Percentiles rank a stretch among this genome's conserved stretches.
Conservation (phyloP, 176 grass and related monocot genomes). For the Saccharum spontaneum region DNA sequence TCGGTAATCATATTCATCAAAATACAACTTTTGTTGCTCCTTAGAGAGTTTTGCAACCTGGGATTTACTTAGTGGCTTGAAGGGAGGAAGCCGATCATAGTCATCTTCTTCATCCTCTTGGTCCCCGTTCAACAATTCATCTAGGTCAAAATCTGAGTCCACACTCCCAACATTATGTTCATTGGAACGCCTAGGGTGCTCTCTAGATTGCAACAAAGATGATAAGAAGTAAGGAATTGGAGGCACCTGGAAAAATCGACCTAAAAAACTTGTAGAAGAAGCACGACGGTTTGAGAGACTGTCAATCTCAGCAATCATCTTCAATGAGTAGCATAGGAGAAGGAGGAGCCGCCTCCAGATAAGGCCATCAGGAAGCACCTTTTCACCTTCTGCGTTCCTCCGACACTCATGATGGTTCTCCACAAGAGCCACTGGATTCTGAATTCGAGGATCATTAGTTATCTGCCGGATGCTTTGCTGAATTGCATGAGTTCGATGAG, state of each 20-base stretch:
- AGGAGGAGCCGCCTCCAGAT: conserved; percentile 75
- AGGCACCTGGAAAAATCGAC: conserved; percentile 39
- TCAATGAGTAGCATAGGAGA: conserved; percentile 77
- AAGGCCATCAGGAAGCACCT: conserved; percentile 82
- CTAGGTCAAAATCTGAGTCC: conserved; percentile 53
- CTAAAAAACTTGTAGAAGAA: conserved; percentile 54
- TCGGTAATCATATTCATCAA: conserved; percentile 87
- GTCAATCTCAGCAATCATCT: conserved; percentile 71
- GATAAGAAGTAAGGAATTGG: conserved; percentile 78
- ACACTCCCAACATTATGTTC: conserved; percentile 46
- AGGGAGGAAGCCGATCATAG: conserved; percentile 77
- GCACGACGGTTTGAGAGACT: conserved; percentile 49
- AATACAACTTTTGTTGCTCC: conserved; percentile 76
- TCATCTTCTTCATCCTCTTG: conserved; percentile 63
- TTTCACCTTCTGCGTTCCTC: conserved; percentile 72
- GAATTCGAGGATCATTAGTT: conserved; percentile 52
- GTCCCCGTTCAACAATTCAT: conserved; percentile 52
- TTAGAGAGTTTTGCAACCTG: conserved; percentile 83
- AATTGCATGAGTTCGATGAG: conserved; percentile 55
- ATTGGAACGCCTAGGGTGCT: conserved; percentile 50
- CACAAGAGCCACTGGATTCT: conserved; percentile 81
- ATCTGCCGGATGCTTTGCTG: conserved; percentile 69
- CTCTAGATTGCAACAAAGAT: conserved; percentile 75
- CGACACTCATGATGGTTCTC: conserved; percentile 84
- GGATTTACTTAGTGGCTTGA: conserved; percentile 81